A percentile compares a stretch with the other conserved stretches of the same genome.
phyloP scores from a whole-genome alignment of 441 rosid genomes.

The Isatis lusitanica region DNA sequence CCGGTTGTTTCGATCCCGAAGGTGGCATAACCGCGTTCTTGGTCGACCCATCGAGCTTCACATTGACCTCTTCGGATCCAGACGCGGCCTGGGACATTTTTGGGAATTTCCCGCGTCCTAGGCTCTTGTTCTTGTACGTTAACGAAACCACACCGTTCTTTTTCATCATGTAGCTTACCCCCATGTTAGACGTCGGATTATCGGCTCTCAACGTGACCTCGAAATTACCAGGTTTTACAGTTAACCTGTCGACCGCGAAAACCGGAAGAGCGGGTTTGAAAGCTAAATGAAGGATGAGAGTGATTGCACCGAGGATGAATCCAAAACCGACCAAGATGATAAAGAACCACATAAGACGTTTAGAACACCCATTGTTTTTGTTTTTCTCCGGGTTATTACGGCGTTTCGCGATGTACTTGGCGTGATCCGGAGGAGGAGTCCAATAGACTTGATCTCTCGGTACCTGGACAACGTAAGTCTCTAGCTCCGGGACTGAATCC shows the following conservation, averaged over 20 bases:
- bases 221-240: slow-evolving; percentile 1
- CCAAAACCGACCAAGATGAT: slow-evolving; percentile 27
- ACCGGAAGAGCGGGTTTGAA: slow-evolving; percentile 29
- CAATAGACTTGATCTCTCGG: slow-evolving; percentile 69
- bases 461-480: slow-evolving; percentile 57
- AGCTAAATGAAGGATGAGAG: slow-evolving; percentile 10
- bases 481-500: slow-evolving; percentile 40
- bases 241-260: slow-evolving; percentile 18
- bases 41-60: slow-evolving; percentile 30
- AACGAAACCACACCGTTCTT: slow-evolving; percentile 3
- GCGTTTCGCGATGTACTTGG: slow-evolving; percentile 35
- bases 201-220: slow-evolving; percentile 23
- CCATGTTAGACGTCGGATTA: slow-evolving; percentile 38
- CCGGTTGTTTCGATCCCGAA: slow-evolving; percentile 14
- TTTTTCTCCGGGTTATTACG: slow-evolving; percentile 27
- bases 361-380: slow-evolving; percentile 16
- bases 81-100: slow-evolving; percentile 17
- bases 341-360: slow-evolving; percentile 31
- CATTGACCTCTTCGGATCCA: slow-evolving; percentile 11
- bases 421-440: slow-evolving; percentile 60
- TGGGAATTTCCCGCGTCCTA: slow-evolving; percentile 33
- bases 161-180: slow-evolving; percentile 26
- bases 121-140: slow-evolving; percentile 29
- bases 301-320: slow-evolving; percentile 22
- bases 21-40: slow-evolving; percentile 21